Percentiles rank a stretch among this genome's conserved stretches.
Conservation (phyloP, 805 yeast species). For the Debaryomyces prosopidis region DNA sequence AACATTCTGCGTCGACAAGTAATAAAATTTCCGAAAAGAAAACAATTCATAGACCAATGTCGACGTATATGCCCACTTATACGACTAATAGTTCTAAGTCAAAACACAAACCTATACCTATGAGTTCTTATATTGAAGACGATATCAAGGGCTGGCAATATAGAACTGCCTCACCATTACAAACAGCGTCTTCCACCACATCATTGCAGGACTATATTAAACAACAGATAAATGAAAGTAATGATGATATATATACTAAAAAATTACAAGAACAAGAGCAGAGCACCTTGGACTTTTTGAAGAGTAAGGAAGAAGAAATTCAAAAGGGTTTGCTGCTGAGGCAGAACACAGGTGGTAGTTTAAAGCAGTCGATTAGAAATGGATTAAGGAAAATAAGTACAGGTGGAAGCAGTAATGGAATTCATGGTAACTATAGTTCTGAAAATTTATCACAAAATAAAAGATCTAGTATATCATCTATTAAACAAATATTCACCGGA, state of each 20-base stretch:
- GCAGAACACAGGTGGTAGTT: constrained; percentile 43
- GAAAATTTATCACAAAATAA: constrained; percentile 16
- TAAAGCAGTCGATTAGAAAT: constrained; percentile 30
- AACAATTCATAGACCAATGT: constrained; percentile 14
- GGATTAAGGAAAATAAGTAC: constrained; percentile 42
- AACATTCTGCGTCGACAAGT: constrained; percentile 5
- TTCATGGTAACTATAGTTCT: constrained; percentile 16
- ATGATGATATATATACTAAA: constrained; percentile 16
- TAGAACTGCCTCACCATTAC: neutral
- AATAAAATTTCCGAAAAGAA: constrained; percentile 3
- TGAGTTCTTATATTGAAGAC: constrained; percentile 9
- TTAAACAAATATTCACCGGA: constrained; percentile 32
- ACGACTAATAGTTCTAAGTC: neutral
- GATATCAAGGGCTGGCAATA: neutral
- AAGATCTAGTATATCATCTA: constrained; percentile 29
- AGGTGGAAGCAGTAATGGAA: constrained; percentile 26
- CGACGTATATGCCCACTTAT: constrained; percentile 9
- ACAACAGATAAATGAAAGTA: constrained; percentile 28
- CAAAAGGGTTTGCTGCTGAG: constrained; percentile 9
- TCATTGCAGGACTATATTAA: constrained; percentile 34
- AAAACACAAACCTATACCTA: constrained; percentile 4
- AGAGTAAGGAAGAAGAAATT: constrained; percentile 28
- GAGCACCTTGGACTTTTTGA: constrained; percentile 38
- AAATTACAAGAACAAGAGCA: constrained; percentile 20
- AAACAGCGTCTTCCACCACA: constrained; percentile 12